Evolutionary conservation across 768 basidiomycete genomes (phyloP), one percentile per base, ranked within the genome.

Genomic region (Gloeopeniophorella convolvens): DNA sequence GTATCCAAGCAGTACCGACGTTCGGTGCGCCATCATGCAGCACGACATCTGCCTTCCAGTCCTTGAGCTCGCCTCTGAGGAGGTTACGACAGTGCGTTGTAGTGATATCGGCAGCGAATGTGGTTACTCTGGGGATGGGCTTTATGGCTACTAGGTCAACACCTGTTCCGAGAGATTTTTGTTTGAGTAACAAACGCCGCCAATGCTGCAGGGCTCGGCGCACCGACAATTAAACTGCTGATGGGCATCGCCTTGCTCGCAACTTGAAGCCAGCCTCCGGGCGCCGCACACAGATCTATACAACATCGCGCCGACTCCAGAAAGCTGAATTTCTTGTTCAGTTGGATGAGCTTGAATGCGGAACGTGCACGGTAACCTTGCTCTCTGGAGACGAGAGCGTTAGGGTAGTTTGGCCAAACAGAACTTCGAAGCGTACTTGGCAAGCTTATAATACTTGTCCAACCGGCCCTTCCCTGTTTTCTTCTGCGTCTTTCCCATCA

Each of bases 321-420:
- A 65, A 99, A 88, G 13, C 83, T 79, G 70, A 89, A 99, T 72
- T 98, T 99, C 67, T 95, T 93, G 76, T 99, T 98, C 54, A 99
- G 72, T 68, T 99, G 96, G 51, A 99, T 92, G 51, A 99, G 79
- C 70, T 99, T 99, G 83, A 95, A 95, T 2, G 96, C 96, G 13
- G 96, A 99, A 75, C 96, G 96, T 60, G 96, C 96, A 56, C 96
- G 89, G 66, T 94, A 99, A 54, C 96, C 96, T 74, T 99, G 96
- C 72, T 98, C 95, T 69, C 94, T 98, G 64, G 9, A 45, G 27
- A 16, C 21, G 30, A 47, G 2, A 26, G 4, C 12, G 43, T 54
- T 34, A 32, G 15, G 13, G n/a, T 1, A 45, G 18, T 31, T 54
- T 28, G 50, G 54, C 23, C 57, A 18, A 20, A 52, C 32, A 24